phyloP scores from a whole-genome alignment of 495 filamentous ascomycete genomes.

The Trichocladium uniseriatum region DNA sequence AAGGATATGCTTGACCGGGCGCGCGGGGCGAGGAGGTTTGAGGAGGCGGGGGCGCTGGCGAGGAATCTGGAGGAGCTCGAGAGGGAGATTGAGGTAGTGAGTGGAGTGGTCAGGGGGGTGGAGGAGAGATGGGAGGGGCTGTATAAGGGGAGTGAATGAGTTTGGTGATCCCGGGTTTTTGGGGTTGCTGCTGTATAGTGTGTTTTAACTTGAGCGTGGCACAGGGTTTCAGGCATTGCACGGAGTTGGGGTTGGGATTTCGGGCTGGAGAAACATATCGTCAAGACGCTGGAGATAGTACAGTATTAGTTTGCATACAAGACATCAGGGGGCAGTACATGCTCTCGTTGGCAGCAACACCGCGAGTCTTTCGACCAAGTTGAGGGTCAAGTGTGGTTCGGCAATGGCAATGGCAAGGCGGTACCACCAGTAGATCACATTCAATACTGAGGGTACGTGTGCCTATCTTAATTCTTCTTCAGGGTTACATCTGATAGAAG shows the following conservation, averaged over 20 bases:
- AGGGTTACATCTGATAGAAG: too few relatives aligned
- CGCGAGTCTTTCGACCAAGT: too few relatives aligned
- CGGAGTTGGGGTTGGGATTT: constrained; percentile 8
- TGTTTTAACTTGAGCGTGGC: too few relatives aligned
- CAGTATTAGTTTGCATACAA: too few relatives aligned
- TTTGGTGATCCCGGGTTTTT: neutral
- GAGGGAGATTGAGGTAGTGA: constrained; percentile 66
- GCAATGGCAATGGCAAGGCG: too few relatives aligned
- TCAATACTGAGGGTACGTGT: too few relatives aligned
- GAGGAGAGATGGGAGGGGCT: constrained; percentile 45
- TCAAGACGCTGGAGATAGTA: neutral
- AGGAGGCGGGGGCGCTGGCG: constrained; percentile 74
- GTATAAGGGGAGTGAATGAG: constrained; percentile 23
- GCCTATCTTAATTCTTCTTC: too few relatives aligned
- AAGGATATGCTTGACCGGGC: constrained; percentile 80
- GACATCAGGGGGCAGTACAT: too few relatives aligned
- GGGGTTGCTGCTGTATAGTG: too few relatives aligned
- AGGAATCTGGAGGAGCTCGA: constrained; percentile 79
- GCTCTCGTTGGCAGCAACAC: too few relatives aligned
- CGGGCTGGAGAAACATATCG: neutral
- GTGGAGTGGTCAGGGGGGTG: constrained; percentile 42
- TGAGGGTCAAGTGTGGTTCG: too few relatives aligned
- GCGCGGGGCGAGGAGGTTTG: constrained; percentile 70
- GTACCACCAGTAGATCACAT: too few relatives aligned
- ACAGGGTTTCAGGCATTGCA: constrained; percentile 5